These are phyloP conservation scores for Coemansia sp. DNA, from an alignment of 192 early-diverging fungal genomes.

Conservation along the genomic window DNA sequence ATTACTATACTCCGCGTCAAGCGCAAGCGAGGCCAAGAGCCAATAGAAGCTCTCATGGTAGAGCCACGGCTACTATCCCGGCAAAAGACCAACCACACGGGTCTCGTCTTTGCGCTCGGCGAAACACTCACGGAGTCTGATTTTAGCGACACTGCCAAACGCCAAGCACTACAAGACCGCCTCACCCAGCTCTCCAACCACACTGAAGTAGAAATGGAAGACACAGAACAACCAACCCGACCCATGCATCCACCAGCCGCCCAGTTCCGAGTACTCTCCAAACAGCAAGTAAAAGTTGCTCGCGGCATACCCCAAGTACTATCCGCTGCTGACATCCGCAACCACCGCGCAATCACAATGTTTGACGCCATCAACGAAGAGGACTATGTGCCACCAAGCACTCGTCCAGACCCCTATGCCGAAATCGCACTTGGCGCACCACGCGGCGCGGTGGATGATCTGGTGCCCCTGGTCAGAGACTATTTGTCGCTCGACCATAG, in stretches of 20 bases:
- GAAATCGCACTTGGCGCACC: constrained; percentile 27
- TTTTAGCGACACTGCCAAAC: constrained; percentile 58
- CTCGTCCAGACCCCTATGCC: constrained; percentile 19
- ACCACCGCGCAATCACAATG: constrained; percentile 55
- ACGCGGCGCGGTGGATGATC: constrained; percentile 54
- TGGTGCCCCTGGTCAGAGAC: constrained; percentile 71
- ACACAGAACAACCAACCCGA: neutral
- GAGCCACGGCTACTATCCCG: constrained; percentile 13
- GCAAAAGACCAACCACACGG: neutral
- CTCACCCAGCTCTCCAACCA: constrained; percentile 21
- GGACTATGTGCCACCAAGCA: constrained; percentile 14
- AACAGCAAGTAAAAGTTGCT: constrained; percentile 17
- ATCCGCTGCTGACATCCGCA: constrained; percentile 31
- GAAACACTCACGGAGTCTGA: constrained; percentile 67
- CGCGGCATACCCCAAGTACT: constrained; percentile 35
- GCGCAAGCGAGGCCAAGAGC: constrained; percentile 73
- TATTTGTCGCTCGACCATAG: constrained; percentile 54
- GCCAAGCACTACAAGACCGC: constrained; percentile 56
- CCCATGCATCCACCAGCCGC: constrained; percentile 6
- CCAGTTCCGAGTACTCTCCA: constrained; percentile 29
- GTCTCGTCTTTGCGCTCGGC: constrained; percentile 62
- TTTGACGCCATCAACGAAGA: constrained; percentile 69
- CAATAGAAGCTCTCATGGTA: constrained; percentile 63
- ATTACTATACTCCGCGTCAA: constrained; percentile 74
- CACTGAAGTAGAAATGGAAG: constrained; percentile 16